Conservation (phyloP, 148 eudicot genomes). For the Cornus suecica region DNA sequence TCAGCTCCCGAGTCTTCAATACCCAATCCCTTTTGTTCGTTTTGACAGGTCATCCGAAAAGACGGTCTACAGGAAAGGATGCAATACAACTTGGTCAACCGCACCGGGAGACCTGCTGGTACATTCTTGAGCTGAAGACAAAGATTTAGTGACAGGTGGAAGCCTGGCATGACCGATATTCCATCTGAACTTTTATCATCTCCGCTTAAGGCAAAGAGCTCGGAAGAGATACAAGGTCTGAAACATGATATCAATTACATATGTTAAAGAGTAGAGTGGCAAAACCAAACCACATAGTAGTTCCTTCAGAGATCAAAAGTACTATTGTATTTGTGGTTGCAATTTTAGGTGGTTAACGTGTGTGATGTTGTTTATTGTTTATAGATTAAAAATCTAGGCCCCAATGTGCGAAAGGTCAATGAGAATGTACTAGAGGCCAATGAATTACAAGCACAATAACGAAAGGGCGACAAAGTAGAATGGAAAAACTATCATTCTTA, state of each 20-base stretch:
- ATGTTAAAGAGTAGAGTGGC: neutral
- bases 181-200: conserved; percentile 36
- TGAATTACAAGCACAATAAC: too few relatives aligned
- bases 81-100: conserved; percentile 52
- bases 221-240: conserved; percentile 66
- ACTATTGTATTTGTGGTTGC: too few relatives aligned
- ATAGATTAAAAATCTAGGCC: too few relatives aligned
- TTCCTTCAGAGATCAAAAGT: too few relatives aligned
- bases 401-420: too few relatives aligned
- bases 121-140: conserved; percentile 72
- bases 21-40: conserved; percentile 15
- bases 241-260: conserved; percentile 13
- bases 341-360: too few relatives aligned
- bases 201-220: conserved; percentile 41
- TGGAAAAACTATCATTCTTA: too few relatives aligned
- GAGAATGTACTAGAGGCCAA: too few relatives aligned
- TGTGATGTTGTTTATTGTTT: too few relatives aligned
- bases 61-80: conserved; percentile 55
- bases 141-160: conserved; percentile 50
- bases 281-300: neutral
- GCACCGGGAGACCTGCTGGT: conserved; percentile 31
- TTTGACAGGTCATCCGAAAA: conserved; percentile 14
- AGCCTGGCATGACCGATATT: conserved; percentile 41
- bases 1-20: conserved; percentile 44
- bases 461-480: too few relatives aligned